Evolutionary conservation across 1,284 basidiomycete species (phyloP).

Genomic region (Boletus sp.): DNA sequence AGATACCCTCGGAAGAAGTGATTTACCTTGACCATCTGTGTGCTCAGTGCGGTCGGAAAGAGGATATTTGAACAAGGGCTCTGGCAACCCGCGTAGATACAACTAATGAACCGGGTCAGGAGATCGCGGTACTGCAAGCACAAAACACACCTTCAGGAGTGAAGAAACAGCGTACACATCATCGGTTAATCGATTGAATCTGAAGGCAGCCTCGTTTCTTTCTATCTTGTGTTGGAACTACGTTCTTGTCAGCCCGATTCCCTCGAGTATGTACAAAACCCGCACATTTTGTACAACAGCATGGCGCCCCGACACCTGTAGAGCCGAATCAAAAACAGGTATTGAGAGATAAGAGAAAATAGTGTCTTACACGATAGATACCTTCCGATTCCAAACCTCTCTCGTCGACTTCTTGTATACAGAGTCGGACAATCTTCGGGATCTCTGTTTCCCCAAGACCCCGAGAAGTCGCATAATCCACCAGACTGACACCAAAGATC

Average conservation of each 20-base stretch:
- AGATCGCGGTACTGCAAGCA: neutral
- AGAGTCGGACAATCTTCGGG: slow-evolving; percentile 84
- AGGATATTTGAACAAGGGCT: slow-evolving; percentile 87
- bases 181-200: slow-evolving; percentile 73
- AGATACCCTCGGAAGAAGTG: neutral
- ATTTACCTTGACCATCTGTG: slow-evolving; percentile 69
- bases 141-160: slow-evolving; percentile 74
- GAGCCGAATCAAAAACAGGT: slow-evolving; percentile 6
- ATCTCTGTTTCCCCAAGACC: slow-evolving; percentile 71
- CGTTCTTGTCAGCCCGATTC: slow-evolving; percentile 11
- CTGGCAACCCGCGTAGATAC: slow-evolving; percentile 89
- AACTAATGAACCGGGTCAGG: slow-evolving; percentile 44
- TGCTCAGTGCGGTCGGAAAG: slow-evolving; percentile 84
- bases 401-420: slow-evolving; percentile 81
- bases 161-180: slow-evolving; percentile 91
- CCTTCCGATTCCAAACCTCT: slow-evolving; percentile 83
- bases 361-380: slow-evolving; percentile 67
- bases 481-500: slow-evolving; percentile 89
- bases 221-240: slow-evolving; percentile 89
- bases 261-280: neutral
- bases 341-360: neutral
- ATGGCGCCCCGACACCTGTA: slow-evolving; percentile 79
- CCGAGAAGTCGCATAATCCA: slow-evolving; percentile 89
- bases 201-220: slow-evolving; percentile 82
- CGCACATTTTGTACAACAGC: slow-evolving; percentile 78